A percentile compares a stretch with the other conserved stretches of the same genome.
Evolutionary conservation across 2,329 filamentous ascomycete species (phyloP).

Genomic region (Colletotrichum lindemuthianum): DNA sequence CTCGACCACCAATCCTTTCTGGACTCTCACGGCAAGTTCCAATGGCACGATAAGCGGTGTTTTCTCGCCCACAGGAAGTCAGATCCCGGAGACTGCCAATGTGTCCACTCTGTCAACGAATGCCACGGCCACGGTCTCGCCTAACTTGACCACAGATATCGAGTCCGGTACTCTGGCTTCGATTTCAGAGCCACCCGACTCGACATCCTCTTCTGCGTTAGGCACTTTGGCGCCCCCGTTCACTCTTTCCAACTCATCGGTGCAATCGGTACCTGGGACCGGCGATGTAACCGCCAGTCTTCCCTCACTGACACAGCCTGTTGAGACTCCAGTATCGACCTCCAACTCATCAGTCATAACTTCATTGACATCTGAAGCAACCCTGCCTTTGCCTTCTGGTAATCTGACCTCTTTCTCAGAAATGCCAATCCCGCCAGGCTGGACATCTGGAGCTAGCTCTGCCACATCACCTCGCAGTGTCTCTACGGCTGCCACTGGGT

Average conservation of each 20-base stretch:
- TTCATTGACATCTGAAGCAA: not conserved
- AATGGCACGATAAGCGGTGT: not conserved
- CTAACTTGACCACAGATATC: not conserved
- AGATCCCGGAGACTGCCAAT: not conserved
- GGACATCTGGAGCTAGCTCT: constrained; percentile 7
- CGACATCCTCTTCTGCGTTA: not conserved
- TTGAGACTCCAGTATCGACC: constrained; percentile 19
- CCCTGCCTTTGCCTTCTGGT: not conserved
- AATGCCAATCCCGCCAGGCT: constrained; percentile 5
- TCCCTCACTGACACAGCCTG: constrained; percentile 18
- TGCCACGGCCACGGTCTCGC: not conserved
- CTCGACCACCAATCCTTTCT: not conserved
- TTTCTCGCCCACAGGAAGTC: not conserved
- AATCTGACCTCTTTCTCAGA: constrained; percentile 1
- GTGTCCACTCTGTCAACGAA: not conserved
- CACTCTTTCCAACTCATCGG: constrained; percentile 6
- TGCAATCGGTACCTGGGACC: not conserved
- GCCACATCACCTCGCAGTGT: not conserved
- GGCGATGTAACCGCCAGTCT: not conserved
- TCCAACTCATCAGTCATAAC: constrained; percentile 12
- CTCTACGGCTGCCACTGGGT: too few relatives aligned
- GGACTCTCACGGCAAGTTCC: not conserved
- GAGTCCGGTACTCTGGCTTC: constrained; percentile 19
- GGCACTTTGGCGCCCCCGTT: constrained; percentile 10
- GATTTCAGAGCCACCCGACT: not conserved